Base-by-base conservation (phyloP, 2,329 filamentous ascomycete species). In the Aphanoascus verrucosus region DNA sequence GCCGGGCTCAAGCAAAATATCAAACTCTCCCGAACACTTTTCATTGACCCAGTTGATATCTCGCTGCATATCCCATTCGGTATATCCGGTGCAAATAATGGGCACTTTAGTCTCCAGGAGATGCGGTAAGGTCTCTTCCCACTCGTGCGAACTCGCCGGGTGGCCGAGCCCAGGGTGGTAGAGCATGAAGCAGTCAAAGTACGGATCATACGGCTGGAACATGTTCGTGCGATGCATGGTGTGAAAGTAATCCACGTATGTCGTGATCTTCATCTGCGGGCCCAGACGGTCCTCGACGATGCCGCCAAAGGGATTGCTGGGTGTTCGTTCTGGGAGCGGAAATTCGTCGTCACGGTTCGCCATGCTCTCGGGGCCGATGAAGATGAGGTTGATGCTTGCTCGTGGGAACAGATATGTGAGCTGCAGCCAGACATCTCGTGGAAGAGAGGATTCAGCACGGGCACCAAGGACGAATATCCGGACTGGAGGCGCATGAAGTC, bases 91-190 rank as follows among this genome's bases (percentile, higher is more conserved):
- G 61, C 86, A 89, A 59, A 98, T 81, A 60, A 98, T 86, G 1
- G 93, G 93, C 1, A 93, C 83, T 72, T 98, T 98, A 2, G 94
- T 98, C 73, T 96, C 90, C 17, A 98, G 76, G 28, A 98, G 78
- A 63, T 89, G 77, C 1, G 93, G 93, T 6, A 98, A 72, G 0
- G 93, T 97, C 62, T 91, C 84, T 55, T 85, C 80, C 93, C 94
- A 98, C 69, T 98, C 93, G 63, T 94, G 87, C 50, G 86, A 87
- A 64, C 85, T 91, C 12, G 90, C 88, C 0, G 94, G 90, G 68
- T 98, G 93, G 11, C 93, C 94, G 15, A 98, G 79, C 7, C 94
- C 94, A 0, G 94, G 94, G 65, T 98, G 94, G 77, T 97, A 98
- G 49, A 96, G 79, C 64, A 98, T 83, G 66, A 98, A 95, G 69